Evolutionary conservation across 1,284 basidiomycete genomes (phyloP).

Genomic region (Ganoderma resinaceum): DNA sequence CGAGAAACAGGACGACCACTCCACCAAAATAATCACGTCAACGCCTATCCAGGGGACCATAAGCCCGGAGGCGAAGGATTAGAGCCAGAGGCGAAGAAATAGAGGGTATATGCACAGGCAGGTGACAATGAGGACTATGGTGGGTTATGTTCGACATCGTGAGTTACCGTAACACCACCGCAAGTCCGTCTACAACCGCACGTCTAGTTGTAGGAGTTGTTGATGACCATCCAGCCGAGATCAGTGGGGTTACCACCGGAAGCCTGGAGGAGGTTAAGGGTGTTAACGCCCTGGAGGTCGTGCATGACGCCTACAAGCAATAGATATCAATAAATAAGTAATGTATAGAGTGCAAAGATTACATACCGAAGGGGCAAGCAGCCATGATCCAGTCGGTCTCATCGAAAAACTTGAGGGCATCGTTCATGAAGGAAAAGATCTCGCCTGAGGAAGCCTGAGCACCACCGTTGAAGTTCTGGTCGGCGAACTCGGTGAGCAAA

Average conservation of each 20-base stretch:
- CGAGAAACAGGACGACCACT: constrained; percentile 23
- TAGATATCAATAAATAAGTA: neutral
- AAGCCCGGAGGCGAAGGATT: constrained; percentile 29
- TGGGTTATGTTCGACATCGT: constrained; percentile 10
- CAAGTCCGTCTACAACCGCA: neutral
- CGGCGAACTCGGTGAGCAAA: constrained; percentile 76
- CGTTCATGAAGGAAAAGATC: constrained; percentile 64
- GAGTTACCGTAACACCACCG: neutral
- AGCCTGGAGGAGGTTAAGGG: constrained; percentile 61
- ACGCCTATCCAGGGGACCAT: constrained; percentile 39
- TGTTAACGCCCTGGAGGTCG: constrained; percentile 74
- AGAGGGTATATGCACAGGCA: constrained; percentile 33
- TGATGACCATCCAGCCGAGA: constrained; percentile 51
- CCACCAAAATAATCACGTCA: constrained; percentile 28
- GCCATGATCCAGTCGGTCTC: constrained; percentile 56
- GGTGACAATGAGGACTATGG: constrained; percentile 7
- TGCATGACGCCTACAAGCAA: constrained; percentile 64
- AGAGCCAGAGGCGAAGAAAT: constrained; percentile 5
- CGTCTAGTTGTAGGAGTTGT: constrained; percentile 32
- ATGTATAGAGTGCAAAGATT: neutral
- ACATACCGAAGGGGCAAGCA: constrained; percentile 77
- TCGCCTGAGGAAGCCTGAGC: constrained; percentile 56
- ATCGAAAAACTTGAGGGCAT: constrained; percentile 64
- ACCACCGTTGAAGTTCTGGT: constrained; percentile 72
- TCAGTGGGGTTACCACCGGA: constrained; percentile 50